These are phyloP conservation scores for Phyllosticta citriasiana DNA, from an alignment of 2,329 filamentous ascomycete genomes.

Conservation along the genomic window DNA sequence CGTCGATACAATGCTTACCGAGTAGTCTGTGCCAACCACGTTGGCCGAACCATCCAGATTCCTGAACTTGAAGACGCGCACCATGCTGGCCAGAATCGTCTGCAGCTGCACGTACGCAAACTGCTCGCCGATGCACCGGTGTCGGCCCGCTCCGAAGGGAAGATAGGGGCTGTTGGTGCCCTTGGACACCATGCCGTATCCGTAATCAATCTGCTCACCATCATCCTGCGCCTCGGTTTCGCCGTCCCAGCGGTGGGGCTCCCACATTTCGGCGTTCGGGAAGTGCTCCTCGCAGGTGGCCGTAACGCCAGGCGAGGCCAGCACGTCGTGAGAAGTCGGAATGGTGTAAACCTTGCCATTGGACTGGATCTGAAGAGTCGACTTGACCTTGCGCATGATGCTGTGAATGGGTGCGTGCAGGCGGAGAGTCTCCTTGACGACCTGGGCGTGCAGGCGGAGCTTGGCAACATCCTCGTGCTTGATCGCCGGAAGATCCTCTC, in stretches of 20 bases:
- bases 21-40: conserved; percentile 60
- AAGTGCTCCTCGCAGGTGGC: conserved; percentile 65
- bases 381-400: conserved; percentile 86
- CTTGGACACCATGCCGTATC: conserved; percentile 87
- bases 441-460: conserved; percentile 70
- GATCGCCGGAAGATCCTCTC: conserved; percentile 63
- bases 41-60: conserved; percentile 62
- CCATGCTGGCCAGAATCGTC: conserved; percentile 68
- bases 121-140: conserved; percentile 93
- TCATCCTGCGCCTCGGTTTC: conserved; percentile 42
- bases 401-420: conserved; percentile 90
- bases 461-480: conserved; percentile 68
- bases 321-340: conserved; percentile 68
- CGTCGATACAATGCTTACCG: conserved; percentile 32
- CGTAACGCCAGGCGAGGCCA: conserved; percentile 77
- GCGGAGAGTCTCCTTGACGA: conserved; percentile 86
- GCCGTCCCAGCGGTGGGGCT: conserved; percentile 82
- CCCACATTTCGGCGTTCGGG: conserved; percentile 72
- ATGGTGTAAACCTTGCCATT: conserved; percentile 69
- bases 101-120: conserved; percentile 90
- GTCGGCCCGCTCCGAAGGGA: conserved; percentile 85
- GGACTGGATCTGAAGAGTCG: conserved; percentile 66
- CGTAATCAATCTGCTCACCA: conserved; percentile 75
- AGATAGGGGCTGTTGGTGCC: conserved; percentile 83
- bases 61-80: conserved; percentile 69